Percentiles rank a stretch among this genome's conserved stretches.
Evolutionary conservation across 129 eudicot species (phyloP).

Genomic region (Rutidosis leptorrhynchoides): DNA sequence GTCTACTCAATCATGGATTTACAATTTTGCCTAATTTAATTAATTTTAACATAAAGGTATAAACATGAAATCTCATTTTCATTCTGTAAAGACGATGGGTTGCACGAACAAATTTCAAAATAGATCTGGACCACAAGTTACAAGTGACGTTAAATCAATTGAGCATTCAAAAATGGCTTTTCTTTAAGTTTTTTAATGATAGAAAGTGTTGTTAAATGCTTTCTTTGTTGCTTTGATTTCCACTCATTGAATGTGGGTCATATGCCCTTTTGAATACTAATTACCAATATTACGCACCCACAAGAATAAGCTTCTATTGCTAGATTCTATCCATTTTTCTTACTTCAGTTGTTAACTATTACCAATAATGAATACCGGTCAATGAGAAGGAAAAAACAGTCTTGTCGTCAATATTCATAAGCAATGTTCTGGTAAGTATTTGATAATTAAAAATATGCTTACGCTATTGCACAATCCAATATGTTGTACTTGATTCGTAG

Average conservation of each 20-base stretch:
- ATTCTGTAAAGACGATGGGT: not conserved
- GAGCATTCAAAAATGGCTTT: slow-evolving; percentile 16
- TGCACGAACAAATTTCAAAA: slow-evolving; percentile 12
- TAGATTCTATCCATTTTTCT: slow-evolving; percentile 28
- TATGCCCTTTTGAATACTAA: slow-evolving; percentile 22
- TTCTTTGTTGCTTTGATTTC: slow-evolving; percentile 48
- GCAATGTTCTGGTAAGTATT: slow-evolving; percentile 3
- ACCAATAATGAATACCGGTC: slow-evolving; percentile 26
- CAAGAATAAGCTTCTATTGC: slow-evolving; percentile 28
- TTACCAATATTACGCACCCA: slow-evolving; percentile 30
- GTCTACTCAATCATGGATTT: not conserved
- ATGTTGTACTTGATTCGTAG: not conserved
- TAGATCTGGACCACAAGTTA: slow-evolving; percentile 15
- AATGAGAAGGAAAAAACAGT: slow-evolving; percentile 14
- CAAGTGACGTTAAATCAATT: slow-evolving; percentile 4
- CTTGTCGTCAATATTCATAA: slow-evolving; percentile 21
- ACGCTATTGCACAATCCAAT: not conserved
- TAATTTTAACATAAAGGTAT: too few relatives aligned
- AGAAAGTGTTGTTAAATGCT: slow-evolving; percentile 34
- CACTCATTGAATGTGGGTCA: slow-evolving; percentile 42
- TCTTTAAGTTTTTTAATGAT: slow-evolving; percentile 11
- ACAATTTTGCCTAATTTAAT: too few relatives aligned
- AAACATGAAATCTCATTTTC: not conserved
- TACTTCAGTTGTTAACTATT: slow-evolving; percentile 12
- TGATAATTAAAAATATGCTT: too few relatives aligned